Conservation (phyloP, 2,329 filamentous ascomycete genomes). For the Xenosphaeropsis pyriputrescens region DNA sequence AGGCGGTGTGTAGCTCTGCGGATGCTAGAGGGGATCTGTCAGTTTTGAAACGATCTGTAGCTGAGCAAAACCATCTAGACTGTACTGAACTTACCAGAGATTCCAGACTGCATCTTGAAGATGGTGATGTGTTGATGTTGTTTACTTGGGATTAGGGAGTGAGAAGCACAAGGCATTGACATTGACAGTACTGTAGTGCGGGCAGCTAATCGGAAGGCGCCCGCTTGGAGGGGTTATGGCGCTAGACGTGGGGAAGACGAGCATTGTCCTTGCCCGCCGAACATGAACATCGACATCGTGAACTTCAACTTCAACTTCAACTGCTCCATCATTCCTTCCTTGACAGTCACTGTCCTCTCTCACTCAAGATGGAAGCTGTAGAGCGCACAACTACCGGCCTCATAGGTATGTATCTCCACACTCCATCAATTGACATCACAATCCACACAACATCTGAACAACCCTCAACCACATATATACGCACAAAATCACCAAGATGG, state of each 20-base stretch:
- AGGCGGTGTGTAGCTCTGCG: constrained; percentile 59
- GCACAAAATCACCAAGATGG: too few relatives aligned
- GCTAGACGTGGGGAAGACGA: not conserved
- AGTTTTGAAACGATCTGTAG: too few relatives aligned
- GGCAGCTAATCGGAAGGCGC: not conserved
- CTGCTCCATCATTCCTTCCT: not conserved
- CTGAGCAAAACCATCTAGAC: not conserved
- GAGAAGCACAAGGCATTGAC: not conserved
- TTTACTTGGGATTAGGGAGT: not conserved
- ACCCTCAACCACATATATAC: too few relatives aligned
- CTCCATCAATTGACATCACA: too few relatives aligned
- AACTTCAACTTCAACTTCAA: constrained; percentile 1
- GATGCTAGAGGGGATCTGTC: constrained; percentile 37
- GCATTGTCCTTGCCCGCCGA: too few relatives aligned
- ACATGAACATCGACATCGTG: not conserved
- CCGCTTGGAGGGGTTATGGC: not conserved
- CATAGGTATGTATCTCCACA: constrained; percentile 13
- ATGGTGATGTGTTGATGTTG: not conserved
- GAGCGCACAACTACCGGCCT: constrained; percentile 13
- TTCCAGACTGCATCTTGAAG: constrained; percentile 60
- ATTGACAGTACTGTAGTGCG: not conserved
- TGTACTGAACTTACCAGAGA: constrained; percentile 39
- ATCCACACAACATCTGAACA: too few relatives aligned
- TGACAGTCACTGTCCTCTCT: too few relatives aligned
- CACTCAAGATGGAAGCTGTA: constrained; percentile 11